A percentile compares a stretch with the other conserved stretches of the same genome.
Evolutionary conservation across 1,284 basidiomycete species (phyloP).

Genomic region (Lentinula novae-zelandiae): DNA sequence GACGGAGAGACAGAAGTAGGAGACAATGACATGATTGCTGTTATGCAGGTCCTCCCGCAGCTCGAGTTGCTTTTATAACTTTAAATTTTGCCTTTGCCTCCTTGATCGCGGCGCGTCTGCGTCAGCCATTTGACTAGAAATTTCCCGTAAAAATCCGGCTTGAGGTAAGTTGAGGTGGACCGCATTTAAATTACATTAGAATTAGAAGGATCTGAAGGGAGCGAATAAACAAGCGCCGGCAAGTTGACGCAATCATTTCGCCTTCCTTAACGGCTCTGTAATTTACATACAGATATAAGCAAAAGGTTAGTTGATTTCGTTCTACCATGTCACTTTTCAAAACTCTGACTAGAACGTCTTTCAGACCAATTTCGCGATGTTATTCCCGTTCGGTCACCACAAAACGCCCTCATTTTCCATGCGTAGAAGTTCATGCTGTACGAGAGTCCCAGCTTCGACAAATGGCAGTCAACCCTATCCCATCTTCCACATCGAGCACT

Average conservation of each 20-base stretch:
- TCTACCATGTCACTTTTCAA: slow-evolving; percentile 1
- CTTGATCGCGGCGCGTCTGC: too few species aligned
- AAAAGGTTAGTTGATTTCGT: neutral
- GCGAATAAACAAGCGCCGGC: neutral
- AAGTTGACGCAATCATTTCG: slow-evolving; percentile 5
- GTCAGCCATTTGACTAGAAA: too few species aligned
- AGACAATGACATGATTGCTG: neutral
- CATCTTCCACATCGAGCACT: slow-evolving; percentile 16
- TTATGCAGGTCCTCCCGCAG: neutral
- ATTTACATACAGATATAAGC: neutral
- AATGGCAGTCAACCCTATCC: slow-evolving; percentile 14
- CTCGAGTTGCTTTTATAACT: neutral
- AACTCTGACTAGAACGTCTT: slow-evolving; percentile 4
- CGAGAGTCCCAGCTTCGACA: slow-evolving; percentile 51
- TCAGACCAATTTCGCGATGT: slow-evolving; percentile 1
- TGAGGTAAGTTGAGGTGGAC: too few species aligned
- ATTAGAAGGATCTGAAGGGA: neutral
- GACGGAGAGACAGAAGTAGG: neutral
- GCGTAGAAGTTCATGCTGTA: slow-evolving; percentile 71
- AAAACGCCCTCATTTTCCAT: slow-evolving; percentile 59
- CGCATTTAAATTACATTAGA: neutral
- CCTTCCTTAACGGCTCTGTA: neutral
- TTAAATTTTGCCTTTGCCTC: too few species aligned
- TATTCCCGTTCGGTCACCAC: slow-evolving; percentile 14
- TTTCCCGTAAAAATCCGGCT: too few species aligned